Evolutionary conservation across 192 early-diverging fungal species (phyloP).

Genomic region (Coemansia reversa): DNA sequence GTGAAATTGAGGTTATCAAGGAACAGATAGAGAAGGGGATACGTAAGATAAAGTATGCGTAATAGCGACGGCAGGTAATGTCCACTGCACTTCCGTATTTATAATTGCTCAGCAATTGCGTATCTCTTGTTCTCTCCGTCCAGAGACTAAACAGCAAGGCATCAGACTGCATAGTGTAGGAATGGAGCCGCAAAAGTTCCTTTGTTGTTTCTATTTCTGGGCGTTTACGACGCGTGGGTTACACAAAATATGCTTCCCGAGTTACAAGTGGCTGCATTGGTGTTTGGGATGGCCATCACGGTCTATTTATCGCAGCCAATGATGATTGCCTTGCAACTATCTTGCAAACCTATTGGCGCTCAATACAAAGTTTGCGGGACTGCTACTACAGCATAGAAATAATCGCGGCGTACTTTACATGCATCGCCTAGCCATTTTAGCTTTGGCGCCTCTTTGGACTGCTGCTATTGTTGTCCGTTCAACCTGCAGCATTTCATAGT

Average conservation of each 20-base stretch:
- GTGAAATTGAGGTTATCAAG: too few relatives aligned
- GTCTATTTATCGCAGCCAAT: neutral
- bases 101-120: neutral
- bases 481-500: neutral
- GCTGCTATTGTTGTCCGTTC: neutral
- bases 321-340: neutral
- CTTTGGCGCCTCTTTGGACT: slow-evolving; percentile 3
- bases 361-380: neutral
- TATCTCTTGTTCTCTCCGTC: neutral
- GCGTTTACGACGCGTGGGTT: neutral
- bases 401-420: neutral
- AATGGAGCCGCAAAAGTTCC: neutral
- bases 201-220: neutral
- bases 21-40: too few relatives aligned
- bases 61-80: neutral
- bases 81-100: neutral
- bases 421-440: neutral
- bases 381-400: neutral
- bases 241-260: neutral
- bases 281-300: neutral
- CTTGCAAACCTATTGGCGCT: neutral
- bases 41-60: too few relatives aligned
- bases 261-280: neutral
- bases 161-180: neutral
- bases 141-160: neutral